A percentile compares a stretch with the other conserved stretches of the same genome.
Evolutionary conservation across 129 eudicot species (phyloP).

Genomic region (Flaveria bidentis): DNA sequence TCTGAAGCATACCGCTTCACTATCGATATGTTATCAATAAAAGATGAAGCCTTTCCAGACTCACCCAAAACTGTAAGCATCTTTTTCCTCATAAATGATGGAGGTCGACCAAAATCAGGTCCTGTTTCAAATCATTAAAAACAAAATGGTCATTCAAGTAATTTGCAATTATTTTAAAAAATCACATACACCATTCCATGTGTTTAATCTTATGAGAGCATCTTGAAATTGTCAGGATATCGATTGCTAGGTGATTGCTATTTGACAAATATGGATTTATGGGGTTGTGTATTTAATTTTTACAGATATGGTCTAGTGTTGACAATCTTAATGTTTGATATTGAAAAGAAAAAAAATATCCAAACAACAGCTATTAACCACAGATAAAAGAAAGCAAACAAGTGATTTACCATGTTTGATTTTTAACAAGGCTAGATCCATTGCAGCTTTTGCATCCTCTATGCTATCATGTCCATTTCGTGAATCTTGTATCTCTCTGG

Average conservation of each 20-base stretch:
- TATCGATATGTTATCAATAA: conserved; percentile 68
- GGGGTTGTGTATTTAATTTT: neutral
- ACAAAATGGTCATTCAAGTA: neutral
- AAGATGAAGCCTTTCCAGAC: conserved; percentile 67
- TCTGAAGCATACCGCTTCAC: conserved; percentile 96
- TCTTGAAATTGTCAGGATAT: neutral
- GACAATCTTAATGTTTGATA: neutral
- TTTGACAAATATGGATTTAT: neutral
- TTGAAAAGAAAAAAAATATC: neutral
- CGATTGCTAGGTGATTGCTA: neutral
- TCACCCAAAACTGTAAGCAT: conserved; percentile 73
- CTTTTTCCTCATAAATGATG: conserved; percentile 69
- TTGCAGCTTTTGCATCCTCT: conserved; percentile 94
- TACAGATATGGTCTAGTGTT: neutral
- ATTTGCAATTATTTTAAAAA: neutral
- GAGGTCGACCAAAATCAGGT: conserved; percentile 85
- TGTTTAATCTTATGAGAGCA: neutral
- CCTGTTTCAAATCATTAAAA: conserved; percentile 49
- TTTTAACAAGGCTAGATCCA: conserved; percentile 85
- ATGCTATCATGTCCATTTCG: conserved; percentile 86
- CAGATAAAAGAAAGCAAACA: neutral
- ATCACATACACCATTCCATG: neutral
- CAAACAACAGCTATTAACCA: neutral
- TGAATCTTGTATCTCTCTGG: conserved; percentile 84
- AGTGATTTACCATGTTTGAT: conserved; percentile 60